These are phyloP conservation scores for Collybia sordida DNA, from an alignment of 768 basidiomycete species.

Conservation along the genomic window DNA sequence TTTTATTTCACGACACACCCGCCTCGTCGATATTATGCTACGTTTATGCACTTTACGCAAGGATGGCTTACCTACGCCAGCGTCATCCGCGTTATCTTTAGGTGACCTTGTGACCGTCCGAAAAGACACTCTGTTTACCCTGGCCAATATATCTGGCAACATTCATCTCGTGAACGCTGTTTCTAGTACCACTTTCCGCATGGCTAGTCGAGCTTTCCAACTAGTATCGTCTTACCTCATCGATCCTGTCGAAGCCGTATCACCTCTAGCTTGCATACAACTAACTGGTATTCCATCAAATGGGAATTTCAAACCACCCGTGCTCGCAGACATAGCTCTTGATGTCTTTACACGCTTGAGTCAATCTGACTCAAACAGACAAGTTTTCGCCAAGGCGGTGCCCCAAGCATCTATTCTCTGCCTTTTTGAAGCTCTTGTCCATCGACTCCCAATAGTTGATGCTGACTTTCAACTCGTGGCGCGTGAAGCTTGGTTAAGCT, in stretches of 20 bases:
- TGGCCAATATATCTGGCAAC: conserved; percentile 58
- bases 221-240: conserved; percentile 75
- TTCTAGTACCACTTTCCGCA: conserved; percentile 41
- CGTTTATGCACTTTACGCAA: conserved; percentile 59
- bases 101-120: conserved; percentile 71
- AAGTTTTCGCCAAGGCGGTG: conserved; percentile 62
- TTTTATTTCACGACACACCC: conserved; percentile 63
- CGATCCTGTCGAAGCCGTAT: conserved; percentile 64
- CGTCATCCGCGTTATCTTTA: conserved; percentile 63
- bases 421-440: conserved; percentile 71
- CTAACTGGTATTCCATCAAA: conserved; percentile 43
- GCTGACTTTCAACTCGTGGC: conserved; percentile 67
- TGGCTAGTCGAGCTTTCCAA: conserved; percentile 59
- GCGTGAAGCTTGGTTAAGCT: conserved; percentile 71
- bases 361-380: conserved; percentile 77
- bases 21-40: conserved; percentile 65
- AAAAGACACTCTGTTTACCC: conserved; percentile 71
- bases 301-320: conserved; percentile 50
- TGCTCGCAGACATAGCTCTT: conserved; percentile 72
- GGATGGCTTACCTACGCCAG: conserved; percentile 36
- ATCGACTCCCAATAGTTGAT: conserved; percentile 80
- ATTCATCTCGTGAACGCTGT: conserved; percentile 49
- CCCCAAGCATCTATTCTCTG: conserved; percentile 56
- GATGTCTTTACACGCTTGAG: conserved; percentile 82
- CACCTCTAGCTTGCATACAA: conserved; percentile 62